These are phyloP conservation scores for Trifolium repens DNA, from an alignment of 306 rosid species.

Conservation along the genomic window DNA sequence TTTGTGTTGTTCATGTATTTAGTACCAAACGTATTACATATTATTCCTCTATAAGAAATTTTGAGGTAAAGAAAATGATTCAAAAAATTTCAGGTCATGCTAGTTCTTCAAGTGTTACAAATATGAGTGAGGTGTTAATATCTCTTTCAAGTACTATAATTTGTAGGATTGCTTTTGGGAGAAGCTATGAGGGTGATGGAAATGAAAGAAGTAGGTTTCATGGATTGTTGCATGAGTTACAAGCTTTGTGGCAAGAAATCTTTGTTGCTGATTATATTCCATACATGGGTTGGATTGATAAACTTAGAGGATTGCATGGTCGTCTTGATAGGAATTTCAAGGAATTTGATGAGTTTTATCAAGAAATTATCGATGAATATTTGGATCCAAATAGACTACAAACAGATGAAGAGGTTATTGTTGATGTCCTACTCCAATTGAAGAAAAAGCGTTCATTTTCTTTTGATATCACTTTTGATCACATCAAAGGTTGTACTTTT, in stretches of 20 bases:
- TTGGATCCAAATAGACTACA: background rate
- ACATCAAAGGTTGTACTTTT: conserved; percentile 9
- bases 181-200: background rate
- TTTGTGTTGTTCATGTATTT: conserved; percentile 5
- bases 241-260: background rate
- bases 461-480: background rate
- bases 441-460: background rate
- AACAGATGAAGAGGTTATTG: background rate
- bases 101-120: background rate
- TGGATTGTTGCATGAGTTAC: background rate
- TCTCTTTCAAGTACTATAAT: conserved; percentile 5
- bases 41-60: conserved; percentile 13
- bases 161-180: conserved; percentile 35
- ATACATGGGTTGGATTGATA: conserved; percentile 40
- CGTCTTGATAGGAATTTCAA: conserved; percentile 21
- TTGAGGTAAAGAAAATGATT: conserved; percentile 26
- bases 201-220: background rate
- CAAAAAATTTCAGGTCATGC: conserved; percentile 6
- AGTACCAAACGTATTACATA: conserved; percentile 12
- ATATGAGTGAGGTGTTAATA: conserved; percentile 10
- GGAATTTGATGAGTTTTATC: conserved; percentile 40
- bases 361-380: conserved; percentile 31
- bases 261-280: conserved; percentile 38
- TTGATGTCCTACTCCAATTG: conserved; percentile 32
- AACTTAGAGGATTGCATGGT: background rate